These are phyloP conservation scores for Blepharisma japonicum DNA, from an alignment of 73 alveolate genomes.

Conservation along the genomic window DNA sequence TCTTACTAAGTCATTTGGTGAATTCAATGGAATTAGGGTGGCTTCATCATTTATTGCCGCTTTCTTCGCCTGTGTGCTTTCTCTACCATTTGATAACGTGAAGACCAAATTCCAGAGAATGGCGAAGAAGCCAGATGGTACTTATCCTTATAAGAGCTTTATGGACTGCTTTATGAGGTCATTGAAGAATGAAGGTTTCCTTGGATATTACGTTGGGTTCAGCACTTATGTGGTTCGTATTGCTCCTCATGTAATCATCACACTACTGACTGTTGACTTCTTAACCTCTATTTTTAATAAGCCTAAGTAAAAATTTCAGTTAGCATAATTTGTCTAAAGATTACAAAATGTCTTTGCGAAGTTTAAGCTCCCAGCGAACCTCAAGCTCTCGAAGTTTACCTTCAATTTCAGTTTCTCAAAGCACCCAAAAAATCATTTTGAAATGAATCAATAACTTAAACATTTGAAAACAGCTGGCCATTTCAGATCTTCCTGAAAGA, in stretches of 20 bases:
- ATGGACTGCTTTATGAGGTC: slow-evolving; percentile 64
- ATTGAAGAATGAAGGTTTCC: slow-evolving; percentile 65
- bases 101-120: slow-evolving; percentile 87
- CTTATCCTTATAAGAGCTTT: slow-evolving; percentile 60
- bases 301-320: neutral
- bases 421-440: neutral
- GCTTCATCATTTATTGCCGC: slow-evolving; percentile 68
- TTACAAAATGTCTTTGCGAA: neutral
- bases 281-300: slow-evolving; percentile 36
- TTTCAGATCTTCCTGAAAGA: slow-evolving; percentile 12
- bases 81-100: slow-evolving; percentile 92
- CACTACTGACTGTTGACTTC: slow-evolving; percentile 62
- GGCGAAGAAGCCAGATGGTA: slow-evolving; percentile 61
- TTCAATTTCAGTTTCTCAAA: neutral
- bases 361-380: neutral
- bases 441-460: neutral
- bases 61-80: slow-evolving; percentile 75
- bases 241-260: slow-evolving; percentile 92
- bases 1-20: slow-evolving; percentile 53
- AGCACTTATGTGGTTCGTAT: slow-evolving; percentile 92
- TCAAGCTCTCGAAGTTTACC: neutral
- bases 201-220: slow-evolving; percentile 91
- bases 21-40: slow-evolving; percentile 29
- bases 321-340: neutral
- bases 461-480: neutral